Evolutionary conservation across 192 early-diverging fungal species (phyloP), one percentile per base, ranked within the genome.

Genomic region (Endogone sp.): DNA sequence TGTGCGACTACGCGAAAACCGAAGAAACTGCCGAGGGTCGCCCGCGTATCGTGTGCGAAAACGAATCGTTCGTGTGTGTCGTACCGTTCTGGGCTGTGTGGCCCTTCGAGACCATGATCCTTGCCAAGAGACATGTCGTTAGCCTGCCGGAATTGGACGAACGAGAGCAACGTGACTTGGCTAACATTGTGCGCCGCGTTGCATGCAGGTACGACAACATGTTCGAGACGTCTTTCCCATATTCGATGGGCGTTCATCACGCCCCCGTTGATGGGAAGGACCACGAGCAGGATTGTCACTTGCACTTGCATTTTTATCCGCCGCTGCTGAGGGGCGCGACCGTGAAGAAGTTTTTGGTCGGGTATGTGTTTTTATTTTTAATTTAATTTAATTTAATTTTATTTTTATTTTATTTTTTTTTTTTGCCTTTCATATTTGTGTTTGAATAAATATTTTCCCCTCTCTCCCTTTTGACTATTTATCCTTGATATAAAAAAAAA

Each of bases 31-130:
- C 65, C 31, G 44, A 56, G 28, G 57, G 86, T 30, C 72, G 83
- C 4, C 79, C 85, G 10, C 86, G 95, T 25, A 67, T 95, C 27
- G 88, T 99, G 3, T 82, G 85, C 63, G 86, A 92, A 74, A 97
- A 96, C 74, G 82, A 82, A 25, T 84, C 86, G 0, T 99, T 95
- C 69, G 67, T 93, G 29, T 91, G 86, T 9, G 66, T 97, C 0
- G 93, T 96, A 1, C 97, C 97, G 13, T 99, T 94, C 81, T 99
- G 97, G 96, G 95, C 95, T 0, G 82, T 91, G 10, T 99, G 97
- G 97, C 97, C 97, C 3, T 97, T 92, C 67, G 97, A 99, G 72
- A 93, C 92, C 65, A 82, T 99, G 82, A 82, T 99, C 11, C 73
- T 96, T 4, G 70, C 88, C 44, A 92, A 90, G 70, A 1, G 59